Conservation (phyloP, 2,329 filamentous ascomycete genomes). For the Colletotrichum sojae region DNA sequence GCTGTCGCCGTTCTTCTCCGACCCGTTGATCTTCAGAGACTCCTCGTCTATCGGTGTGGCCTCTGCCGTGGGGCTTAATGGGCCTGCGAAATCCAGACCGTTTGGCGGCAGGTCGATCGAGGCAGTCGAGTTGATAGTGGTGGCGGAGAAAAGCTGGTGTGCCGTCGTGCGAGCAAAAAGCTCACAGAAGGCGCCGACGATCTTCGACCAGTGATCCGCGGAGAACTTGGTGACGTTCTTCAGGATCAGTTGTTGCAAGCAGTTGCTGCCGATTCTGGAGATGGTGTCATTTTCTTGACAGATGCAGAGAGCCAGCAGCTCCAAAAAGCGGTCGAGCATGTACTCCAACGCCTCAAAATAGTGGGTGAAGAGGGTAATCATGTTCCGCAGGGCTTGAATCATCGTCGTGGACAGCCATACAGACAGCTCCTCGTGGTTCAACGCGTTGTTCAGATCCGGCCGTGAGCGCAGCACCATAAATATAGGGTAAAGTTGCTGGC, state of each 20-base stretch:
- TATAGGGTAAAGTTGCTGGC: constrained; percentile 96
- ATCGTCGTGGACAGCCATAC: constrained; percentile 99
- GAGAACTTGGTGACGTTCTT: constrained; percentile 96
- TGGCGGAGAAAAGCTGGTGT: constrained; percentile 93
- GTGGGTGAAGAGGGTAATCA: constrained; percentile 99
- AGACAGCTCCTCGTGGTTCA: constrained; percentile 96
- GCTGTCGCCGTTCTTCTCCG: constrained; percentile 56
- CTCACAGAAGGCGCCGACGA: constrained; percentile 95
- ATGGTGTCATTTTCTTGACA: constrained; percentile 99
- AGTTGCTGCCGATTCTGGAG: constrained; percentile 97
- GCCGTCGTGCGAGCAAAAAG: constrained; percentile 96
- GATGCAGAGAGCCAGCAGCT: constrained; percentile 94
- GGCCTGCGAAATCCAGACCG: constrained; percentile 65
- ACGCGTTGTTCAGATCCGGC: constrained; percentile 94
- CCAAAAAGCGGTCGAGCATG: constrained; percentile 98
- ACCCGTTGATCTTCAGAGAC: constrained; percentile 73
- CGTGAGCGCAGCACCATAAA: constrained; percentile 98
- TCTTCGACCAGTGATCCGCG: constrained; percentile 90
- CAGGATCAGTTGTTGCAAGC: constrained; percentile 93
- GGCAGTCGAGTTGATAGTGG: constrained; percentile 68
- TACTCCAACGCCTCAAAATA: constrained; percentile 97
- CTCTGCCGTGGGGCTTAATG: constrained; percentile 58
- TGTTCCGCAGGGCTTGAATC: constrained; percentile 97
- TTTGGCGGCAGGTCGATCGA: constrained; percentile 67
- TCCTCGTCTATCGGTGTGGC: constrained; percentile 63